These are phyloP conservation scores for Linnemannia exigua DNA, from an alignment of 192 early-diverging fungal genomes.

Conservation along the genomic window DNA sequence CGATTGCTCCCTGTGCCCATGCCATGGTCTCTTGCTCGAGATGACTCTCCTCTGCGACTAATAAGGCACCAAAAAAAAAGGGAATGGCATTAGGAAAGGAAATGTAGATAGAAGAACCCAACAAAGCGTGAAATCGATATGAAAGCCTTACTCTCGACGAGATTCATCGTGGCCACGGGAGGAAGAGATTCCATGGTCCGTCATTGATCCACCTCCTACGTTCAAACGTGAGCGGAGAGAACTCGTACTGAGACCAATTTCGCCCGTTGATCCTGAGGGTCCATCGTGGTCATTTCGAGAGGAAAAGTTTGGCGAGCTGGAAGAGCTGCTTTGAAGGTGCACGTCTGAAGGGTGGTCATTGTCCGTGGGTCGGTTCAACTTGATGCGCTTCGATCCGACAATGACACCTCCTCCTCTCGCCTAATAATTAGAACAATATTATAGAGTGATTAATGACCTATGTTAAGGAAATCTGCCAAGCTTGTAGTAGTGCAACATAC, in stretches of 20 bases:
- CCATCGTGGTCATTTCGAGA: conserved; percentile 10
- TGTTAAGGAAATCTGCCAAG: background rate
- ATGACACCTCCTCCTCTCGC: background rate
- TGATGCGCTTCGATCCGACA: conserved; percentile 36
- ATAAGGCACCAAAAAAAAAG: background rate
- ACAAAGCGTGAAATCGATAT: too few relatives aligned
- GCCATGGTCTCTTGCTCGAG: conserved; percentile 22
- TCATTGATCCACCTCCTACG: background rate
- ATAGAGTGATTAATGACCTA: too few relatives aligned
- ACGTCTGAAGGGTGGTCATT: conserved; percentile 17
- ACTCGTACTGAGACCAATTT: conserved; percentile 20
- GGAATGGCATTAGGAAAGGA: background rate
- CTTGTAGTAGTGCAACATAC: too few relatives aligned
- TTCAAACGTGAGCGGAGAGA: conserved; percentile 18
- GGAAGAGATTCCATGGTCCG: conserved; percentile 4
- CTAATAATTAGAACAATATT: background rate
- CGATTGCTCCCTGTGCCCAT: background rate
- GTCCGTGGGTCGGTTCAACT: conserved; percentile 38
- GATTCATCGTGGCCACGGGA: conserved; percentile 3
- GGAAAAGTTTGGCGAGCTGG: conserved; percentile 12
- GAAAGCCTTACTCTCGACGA: conserved; percentile 30
- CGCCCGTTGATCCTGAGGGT: background rate
- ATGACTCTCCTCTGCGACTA: conserved; percentile 19
- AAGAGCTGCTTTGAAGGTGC: conserved; percentile 5
- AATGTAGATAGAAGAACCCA: background rate